Evolutionary conservation across 1,139 yeast species (phyloP), one percentile per base, ranked within the genome.

Genomic region (Pichia cactophila): DNA sequence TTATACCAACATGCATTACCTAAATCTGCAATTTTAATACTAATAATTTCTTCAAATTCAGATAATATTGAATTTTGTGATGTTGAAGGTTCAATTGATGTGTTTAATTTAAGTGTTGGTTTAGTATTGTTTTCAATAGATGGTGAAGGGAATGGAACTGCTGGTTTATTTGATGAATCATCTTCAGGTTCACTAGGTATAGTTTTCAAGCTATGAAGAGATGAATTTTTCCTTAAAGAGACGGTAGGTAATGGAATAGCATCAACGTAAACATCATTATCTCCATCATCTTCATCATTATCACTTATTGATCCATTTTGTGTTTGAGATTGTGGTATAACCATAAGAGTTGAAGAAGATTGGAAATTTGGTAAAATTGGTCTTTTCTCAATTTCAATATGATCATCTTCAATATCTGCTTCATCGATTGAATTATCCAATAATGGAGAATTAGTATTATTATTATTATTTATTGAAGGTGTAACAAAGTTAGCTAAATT

Each of bases 1-100:
- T 80, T 75, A 31, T 75, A 71, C 76, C 81, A 82, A 42, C 89
- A 82, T 5, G 89, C 85, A 61, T 84, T 84, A 17, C 92, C 92
- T 53, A 84, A 67, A 64, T 84, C 92, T 3, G 88, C 89, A 52
- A 83, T 78, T 59, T 83, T 83, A n/a, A 76, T 71, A 45, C 73
- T 71, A 31, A 76, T 75, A 17, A 65, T 53, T 12, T 63, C 60
- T 41, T 63, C 67, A 50, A 63, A 59, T 31, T 62, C 66, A 36
- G 56, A 52, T 5, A 60, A 43, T 9, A 58, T 44, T 6, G 61
- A 50, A 20, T 23, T 23, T 38, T 38, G 41, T 16, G 23, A 16
- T 16, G 26, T 10, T 16, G 39, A 36, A 16, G 16, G 42, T 31
- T 31, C 35, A 31, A 31, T 12, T 10, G 35, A 39, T 1, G 38